Conservation (phyloP, 2,329 filamentous ascomycete genomes). For the Arthrobotrys sphaeroides region DNA sequence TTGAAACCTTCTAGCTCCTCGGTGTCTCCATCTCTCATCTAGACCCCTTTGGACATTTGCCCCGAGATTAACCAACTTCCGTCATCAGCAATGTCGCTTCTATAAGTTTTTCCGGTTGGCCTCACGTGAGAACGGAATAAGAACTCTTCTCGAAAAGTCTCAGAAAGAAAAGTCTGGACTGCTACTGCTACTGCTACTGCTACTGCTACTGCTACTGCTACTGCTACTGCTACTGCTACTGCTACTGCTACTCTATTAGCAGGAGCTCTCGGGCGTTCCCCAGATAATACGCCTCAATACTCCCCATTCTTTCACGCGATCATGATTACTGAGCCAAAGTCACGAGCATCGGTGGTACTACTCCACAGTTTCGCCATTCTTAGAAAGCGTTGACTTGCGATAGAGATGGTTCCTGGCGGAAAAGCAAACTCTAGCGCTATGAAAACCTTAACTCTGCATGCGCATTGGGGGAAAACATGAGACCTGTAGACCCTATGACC, state of each 20-base stretch:
- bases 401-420: constrained; percentile 4
- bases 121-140: constrained; percentile 4
- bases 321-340: constrained; percentile 21
- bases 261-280: not conserved
- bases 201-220: not conserved
- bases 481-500: constrained; percentile 32
- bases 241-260: not conserved
- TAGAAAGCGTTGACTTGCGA: not conserved
- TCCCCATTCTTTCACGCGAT: not conserved
- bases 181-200: no score
- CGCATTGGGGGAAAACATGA: constrained; percentile 12
- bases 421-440: constrained; percentile 11
- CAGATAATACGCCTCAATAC: not conserved
- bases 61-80: not conserved
- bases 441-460: constrained; percentile 9
- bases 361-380: constrained; percentile 27
- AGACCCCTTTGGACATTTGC: not conserved
- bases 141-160: constrained; percentile 18
- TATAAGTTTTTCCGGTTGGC: not conserved
- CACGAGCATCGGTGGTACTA: constrained; percentile 24
- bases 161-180: no score
- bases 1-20: not conserved
- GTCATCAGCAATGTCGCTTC: not conserved
- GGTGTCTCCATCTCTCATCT: not conserved
- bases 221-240: not conserved